Evolutionary conservation across 2,329 filamentous ascomycete species (phyloP), one percentile per base, ranked within the genome.

Genomic region (Ophiocordyceps sinensis): DNA sequence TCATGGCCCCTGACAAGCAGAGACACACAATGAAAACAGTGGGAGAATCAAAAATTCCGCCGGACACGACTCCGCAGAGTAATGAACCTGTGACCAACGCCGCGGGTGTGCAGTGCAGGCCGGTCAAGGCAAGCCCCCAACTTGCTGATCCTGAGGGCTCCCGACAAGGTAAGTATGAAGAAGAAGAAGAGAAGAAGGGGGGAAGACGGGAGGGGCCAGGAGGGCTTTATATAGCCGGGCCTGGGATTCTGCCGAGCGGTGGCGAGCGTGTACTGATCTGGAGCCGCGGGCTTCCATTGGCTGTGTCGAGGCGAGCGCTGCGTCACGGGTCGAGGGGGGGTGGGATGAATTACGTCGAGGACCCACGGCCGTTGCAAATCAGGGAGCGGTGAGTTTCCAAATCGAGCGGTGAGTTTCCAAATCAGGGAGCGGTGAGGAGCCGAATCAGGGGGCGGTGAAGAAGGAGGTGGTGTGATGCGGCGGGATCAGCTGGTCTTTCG

Each of bases 51-150:
- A 70, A 70, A 70, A 70, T 70, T 70, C 39, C 60, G 60, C 60
- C 60, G 57, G 58, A 61, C 59, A 68, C 63, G 64, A 63, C 62
- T 63, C 64, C 66, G 62, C 67, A 68, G 64, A 61, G 62, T 65
- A 68, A 67, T 68, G 59, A 56, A 68, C 59, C 41, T 48, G n/a
- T 51, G 52, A 57, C 60, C 52, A 48, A 58, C 64, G 61, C 58
- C 67, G 65, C 61, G 65, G 64, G 52, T 64, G 67, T 71, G 66
- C 66, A 67, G 70, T 71, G 67, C 66, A 70, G 67, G 65, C 59
- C 57, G 60, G 56, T 60, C 61, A 58, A 52, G 47, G 58, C 66
- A 58, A 57, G 49, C 45, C 41, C 47, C 49, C 53, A 56, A 46
- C 56, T 57, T 63, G 61, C 51, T 69, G 66, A 70, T 54, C 66